Evolutionary conservation across 2,329 filamentous ascomycete species (phyloP).

Genomic region (Cercospora nicotianae): DNA sequence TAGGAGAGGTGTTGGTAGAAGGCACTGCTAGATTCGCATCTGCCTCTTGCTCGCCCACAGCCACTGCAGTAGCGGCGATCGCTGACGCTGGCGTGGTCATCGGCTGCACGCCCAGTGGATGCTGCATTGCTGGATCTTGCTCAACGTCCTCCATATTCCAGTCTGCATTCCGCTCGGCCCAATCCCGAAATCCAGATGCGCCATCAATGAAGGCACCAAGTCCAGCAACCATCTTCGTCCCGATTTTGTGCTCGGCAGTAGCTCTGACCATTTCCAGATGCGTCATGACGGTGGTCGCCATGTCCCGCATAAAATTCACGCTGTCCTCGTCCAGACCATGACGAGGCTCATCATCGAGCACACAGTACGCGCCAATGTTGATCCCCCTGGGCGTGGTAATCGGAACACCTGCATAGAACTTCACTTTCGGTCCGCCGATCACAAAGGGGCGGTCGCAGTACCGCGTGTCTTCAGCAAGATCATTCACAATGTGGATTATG

Average conservation of each 20-base stretch:
- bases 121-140: conserved; percentile 20
- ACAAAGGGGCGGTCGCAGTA: conserved; percentile 37
- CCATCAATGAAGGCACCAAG: conserved; percentile 39
- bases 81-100: conserved; percentile 20
- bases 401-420: conserved; percentile 58
- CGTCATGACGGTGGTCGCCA: conserved; percentile 60
- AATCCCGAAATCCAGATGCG: conserved; percentile 27
- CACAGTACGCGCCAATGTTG: conserved; percentile 61
- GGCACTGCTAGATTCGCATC: conserved; percentile 11
- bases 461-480: conserved; percentile 31
- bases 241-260: conserved; percentile 47
- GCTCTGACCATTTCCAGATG: conserved; percentile 53
- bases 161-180: conserved; percentile 24
- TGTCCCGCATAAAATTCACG: conserved; percentile 57
- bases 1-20: background rate
- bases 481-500: conserved; percentile 34
- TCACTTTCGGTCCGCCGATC: conserved; percentile 31
- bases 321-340: conserved; percentile 52
- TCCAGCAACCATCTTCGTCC: conserved; percentile 56
- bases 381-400: conserved; percentile 48
- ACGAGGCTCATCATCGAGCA: conserved; percentile 59
- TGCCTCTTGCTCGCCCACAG: conserved; percentile 20
- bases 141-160: conserved; percentile 23
- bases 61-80: conserved; percentile 23
- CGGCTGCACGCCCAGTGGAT: conserved; percentile 23